phyloP scores from a whole-genome alignment of 257 asterid genomes.

The Plantago major region DNA sequence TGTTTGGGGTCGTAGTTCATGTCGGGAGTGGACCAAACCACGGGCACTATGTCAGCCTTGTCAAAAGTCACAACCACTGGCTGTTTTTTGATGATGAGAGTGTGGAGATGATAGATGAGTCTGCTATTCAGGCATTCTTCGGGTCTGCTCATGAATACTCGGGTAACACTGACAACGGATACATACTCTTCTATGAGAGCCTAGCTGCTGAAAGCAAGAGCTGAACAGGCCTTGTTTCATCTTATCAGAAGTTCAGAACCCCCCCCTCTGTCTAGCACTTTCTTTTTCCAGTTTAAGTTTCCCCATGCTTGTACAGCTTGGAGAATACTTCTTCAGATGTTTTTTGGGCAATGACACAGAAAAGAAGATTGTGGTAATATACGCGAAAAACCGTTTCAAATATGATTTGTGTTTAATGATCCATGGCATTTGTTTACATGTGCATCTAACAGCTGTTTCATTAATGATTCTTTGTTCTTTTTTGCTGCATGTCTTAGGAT shows the following conservation, averaged over 20 bases:
- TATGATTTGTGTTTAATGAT: too few relatives aligned
- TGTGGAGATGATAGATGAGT: constrained; percentile 76
- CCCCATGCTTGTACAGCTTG: too few relatives aligned
- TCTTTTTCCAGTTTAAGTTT: too few relatives aligned
- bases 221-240: constrained; percentile 23
- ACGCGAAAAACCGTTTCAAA: too few relatives aligned
- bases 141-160: constrained; percentile 84
- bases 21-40: constrained; percentile 81
- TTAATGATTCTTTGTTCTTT: too few relatives aligned
- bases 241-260: background rate
- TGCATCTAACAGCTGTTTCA: too few relatives aligned
- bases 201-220: constrained; percentile 25
- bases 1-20: constrained; percentile 77
- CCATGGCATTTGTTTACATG: too few relatives aligned
- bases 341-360: too few relatives aligned
- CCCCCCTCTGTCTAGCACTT: too few relatives aligned
- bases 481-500: too few relatives aligned
- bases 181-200: constrained; percentile 67
- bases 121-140: constrained; percentile 68
- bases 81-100: constrained; percentile 75
- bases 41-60: constrained; percentile 77
- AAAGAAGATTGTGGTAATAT: too few relatives aligned
- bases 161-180: constrained; percentile 70
- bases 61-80: constrained; percentile 79
- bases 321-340: too few relatives aligned